A percentile compares a stretch with the other conserved stretches of the same genome.
Evolutionary conservation across 306 rosid genomes (phyloP).

Genomic region (Cicer cuneatum): DNA sequence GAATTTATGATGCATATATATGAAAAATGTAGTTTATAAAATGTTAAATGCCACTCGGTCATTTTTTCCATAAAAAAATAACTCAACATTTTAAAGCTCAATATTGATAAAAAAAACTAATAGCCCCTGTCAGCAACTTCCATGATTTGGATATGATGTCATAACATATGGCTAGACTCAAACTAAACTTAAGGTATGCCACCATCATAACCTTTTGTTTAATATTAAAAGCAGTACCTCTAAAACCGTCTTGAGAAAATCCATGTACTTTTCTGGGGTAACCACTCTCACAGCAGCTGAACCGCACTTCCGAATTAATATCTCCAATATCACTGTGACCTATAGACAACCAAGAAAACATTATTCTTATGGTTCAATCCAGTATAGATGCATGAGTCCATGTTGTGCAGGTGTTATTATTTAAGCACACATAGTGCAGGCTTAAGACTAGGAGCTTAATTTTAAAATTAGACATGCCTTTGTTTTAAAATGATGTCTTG

Average conservation of each 20-base stretch:
- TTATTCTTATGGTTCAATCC: slow-evolving; percentile 2
- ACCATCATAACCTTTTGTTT: neutral
- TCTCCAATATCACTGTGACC: slow-evolving; percentile 81
- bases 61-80: slow-evolving; percentile 24
- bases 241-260: slow-evolving; percentile 64
- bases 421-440: slow-evolving; percentile 18
- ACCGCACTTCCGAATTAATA: slow-evolving; percentile 85
- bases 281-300: slow-evolving; percentile 64
- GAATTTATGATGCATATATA: neutral
- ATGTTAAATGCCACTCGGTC: slow-evolving; percentile 9
- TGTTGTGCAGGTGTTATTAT: slow-evolving; percentile 17
- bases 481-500: slow-evolving; percentile 83
- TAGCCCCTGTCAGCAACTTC: slow-evolving; percentile 18
- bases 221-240: slow-evolving; percentile 62
- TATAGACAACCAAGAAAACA: slow-evolving; percentile 44
- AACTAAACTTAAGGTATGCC: neutral
- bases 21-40: slow-evolving; percentile 22
- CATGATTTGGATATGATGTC: slow-evolving; percentile 17
- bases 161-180: slow-evolving; percentile 26
- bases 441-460: neutral
- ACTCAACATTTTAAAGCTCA: slow-evolving; percentile 25
- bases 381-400: slow-evolving; percentile 6
- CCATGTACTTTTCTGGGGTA: slow-evolving; percentile 70
- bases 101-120: slow-evolving; percentile 14
- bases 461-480: slow-evolving; percentile 63